Conservation (phyloP, 1,284 basidiomycete species). For the Ustilago loliicola region DNA sequence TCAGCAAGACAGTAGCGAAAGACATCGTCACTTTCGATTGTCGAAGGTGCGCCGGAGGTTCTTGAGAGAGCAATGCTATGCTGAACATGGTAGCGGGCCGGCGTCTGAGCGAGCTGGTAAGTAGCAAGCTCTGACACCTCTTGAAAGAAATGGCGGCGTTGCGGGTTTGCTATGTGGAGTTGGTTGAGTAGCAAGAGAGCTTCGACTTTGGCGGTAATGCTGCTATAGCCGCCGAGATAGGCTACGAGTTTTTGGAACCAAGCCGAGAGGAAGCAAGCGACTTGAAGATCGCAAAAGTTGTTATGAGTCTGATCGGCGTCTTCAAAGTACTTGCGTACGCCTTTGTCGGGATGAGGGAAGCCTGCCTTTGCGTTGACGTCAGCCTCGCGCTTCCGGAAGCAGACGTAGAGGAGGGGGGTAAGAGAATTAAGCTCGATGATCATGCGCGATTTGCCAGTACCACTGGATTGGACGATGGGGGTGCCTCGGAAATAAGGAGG, state of each 20-base stretch:
- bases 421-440: neutral
- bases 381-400: too few species aligned
- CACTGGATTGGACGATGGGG: conserved; percentile 25
- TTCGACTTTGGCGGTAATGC: neutral
- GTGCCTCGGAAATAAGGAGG: neutral
- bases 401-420: too few species aligned
- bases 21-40: too few species aligned
- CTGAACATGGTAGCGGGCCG: neutral
- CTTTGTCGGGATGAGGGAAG: too few species aligned
- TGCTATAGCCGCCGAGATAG: neutral
- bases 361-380: too few species aligned
- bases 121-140: neutral
- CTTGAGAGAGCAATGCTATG: too few species aligned
- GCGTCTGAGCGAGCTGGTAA: neutral
- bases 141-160: neutral
- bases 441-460: conserved; percentile 18
- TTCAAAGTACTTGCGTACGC: conserved; percentile 6
- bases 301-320: neutral
- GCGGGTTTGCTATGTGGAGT: neutral
- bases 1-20: neutral
- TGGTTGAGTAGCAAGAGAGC: conserved; percentile 8
- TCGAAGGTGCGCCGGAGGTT: too few species aligned
- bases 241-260: conserved; percentile 3
- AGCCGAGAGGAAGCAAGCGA: conserved; percentile 9
- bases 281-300: neutral